Percentiles rank a stretch among this genome's conserved stretches.
Evolutionary conservation across 2,329 filamentous ascomycete species (phyloP).

Genomic region (Fusarium sp.): DNA sequence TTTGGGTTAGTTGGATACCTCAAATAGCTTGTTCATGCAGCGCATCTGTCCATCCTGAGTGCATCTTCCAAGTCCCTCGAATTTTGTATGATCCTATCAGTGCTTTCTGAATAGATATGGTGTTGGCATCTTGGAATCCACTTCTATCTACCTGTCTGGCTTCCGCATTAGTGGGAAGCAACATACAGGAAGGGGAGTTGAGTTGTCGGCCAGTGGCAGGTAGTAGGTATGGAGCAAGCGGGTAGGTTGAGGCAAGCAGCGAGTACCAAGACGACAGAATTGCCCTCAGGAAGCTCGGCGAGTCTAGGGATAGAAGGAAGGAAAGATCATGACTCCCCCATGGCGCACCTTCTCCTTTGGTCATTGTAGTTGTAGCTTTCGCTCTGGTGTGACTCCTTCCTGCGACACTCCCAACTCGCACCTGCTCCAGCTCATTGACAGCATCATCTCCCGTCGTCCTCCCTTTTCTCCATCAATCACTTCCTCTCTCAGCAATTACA

Average conservation of each 20-base stretch:
- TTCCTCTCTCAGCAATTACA: constrained; percentile 10
- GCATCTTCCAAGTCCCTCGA: neutral
- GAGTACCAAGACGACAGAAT: neutral
- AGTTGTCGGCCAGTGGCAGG: neutral
- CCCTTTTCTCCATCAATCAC: neutral
- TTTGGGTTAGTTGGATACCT: constrained; percentile 28
- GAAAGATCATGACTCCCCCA: too few relatives aligned
- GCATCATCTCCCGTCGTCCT: neutral
- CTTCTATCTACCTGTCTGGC: neutral
- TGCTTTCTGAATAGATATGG: too few relatives aligned
- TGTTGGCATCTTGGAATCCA: neutral
- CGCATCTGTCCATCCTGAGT: neutral
- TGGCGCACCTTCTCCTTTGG: neutral
- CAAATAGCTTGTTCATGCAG: constrained; percentile 4
- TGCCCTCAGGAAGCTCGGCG: neutral
- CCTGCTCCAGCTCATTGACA: neutral
- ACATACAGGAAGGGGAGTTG: neutral
- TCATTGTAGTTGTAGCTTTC: neutral
- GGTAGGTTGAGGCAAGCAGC: neutral
- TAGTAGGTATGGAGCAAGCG: neutral
- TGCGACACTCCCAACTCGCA: neutral
- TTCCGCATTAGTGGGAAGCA: neutral
- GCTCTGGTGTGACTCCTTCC: neutral
- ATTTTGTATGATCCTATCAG: neutral
- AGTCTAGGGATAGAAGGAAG: neutral